Evolutionary conservation across 2,329 filamentous ascomycete genomes (phyloP), one percentile per base, ranked within the genome.

Genomic region (Neonectria magnoliae): DNA sequence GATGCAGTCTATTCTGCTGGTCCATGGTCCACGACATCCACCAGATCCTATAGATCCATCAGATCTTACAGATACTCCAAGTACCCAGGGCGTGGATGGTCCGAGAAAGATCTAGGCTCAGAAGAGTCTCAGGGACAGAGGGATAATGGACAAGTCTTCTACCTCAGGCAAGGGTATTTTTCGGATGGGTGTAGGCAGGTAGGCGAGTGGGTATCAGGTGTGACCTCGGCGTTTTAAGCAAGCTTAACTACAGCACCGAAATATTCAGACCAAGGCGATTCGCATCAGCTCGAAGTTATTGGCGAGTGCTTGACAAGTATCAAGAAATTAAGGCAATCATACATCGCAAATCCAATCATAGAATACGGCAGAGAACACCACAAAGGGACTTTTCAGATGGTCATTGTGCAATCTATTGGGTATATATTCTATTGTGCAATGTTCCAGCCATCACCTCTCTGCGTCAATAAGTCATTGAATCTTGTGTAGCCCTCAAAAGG

Each of bases 161-260:
- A 11, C 59, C 67, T 3, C 36, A 64, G 10, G 48, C 61, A 5
- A 60, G 42, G 18, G 55, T 68, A 16, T 59, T 72, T 7, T 38
- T 72, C 20, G 68, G 68, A 65, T 72, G 27, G 45, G 29, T n/a
- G n/a, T 11, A 16, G 16, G 4, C 6, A 41, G 14, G 36, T 16
- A 8, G 14, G 14, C 14, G 38, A 41, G 38, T 18, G 2, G 9
- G 6, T 41, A 10, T n/a, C 6, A 16, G 1, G 14, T n/a, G 38
- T 10, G 16, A 18, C 16, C 5, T 18, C 3, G 7, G 38, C 9
- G 16, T 18, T 9, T 6, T 6, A 9, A n/a, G 9, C 5, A 18
- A 41, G 16, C 38, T 16, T 3, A 1, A 36, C 5, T 36, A 36
- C 25, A 2, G 11, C 33, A 14, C 13, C 33, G 33, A 6, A 13